A percentile compares a stretch with the other conserved stretches of the same genome.
Conservation (phyloP, 768 basidiomycete species). For the Kwoniella europaea region DNA sequence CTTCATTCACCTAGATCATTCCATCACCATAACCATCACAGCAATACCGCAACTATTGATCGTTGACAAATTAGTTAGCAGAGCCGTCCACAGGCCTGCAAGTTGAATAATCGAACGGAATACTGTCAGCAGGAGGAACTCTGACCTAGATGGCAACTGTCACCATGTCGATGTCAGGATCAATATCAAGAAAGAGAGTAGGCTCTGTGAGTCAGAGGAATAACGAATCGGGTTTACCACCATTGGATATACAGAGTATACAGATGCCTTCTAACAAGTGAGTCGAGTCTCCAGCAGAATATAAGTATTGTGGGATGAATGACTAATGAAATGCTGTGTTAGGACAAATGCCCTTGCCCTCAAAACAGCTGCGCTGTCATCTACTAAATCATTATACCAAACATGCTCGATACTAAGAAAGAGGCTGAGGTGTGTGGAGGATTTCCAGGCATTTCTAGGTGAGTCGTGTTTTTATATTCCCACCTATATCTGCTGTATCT, state of each 20-base stretch:
- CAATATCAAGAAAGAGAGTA: conserved; percentile 44
- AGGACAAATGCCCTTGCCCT: conserved; percentile 56
- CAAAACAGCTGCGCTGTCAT: conserved; percentile 55
- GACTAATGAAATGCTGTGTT: conserved; percentile 6
- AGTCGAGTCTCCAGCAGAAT: conserved; percentile 13
- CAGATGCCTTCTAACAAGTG: conserved; percentile 54
- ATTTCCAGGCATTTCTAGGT: conserved; percentile 53
- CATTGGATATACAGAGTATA: conserved; percentile 49
- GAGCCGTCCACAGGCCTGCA: conserved; percentile 22
- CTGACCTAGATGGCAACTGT: conserved; percentile 8
- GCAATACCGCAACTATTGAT: conserved; percentile 5
- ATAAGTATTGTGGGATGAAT: background rate
- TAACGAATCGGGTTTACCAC: conserved; percentile 30
- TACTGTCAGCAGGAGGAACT: background rate
- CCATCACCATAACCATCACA: background rate
- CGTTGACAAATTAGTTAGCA: background rate
- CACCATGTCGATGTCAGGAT: conserved; percentile 32
- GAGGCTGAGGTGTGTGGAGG: conserved; percentile 48
- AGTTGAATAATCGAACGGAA: background rate
- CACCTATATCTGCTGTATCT: background rate
- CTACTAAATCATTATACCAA: conserved; percentile 52
- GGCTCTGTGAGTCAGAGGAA: conserved; percentile 46
- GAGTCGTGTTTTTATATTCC: conserved; percentile 11
- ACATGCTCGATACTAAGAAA: conserved; percentile 49
- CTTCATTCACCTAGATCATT: background rate